Evolutionary conservation across 352 stramenopile genomes (phyloP), one percentile per base, ranked within the genome.

Genomic region (Detonula confervacea): DNA sequence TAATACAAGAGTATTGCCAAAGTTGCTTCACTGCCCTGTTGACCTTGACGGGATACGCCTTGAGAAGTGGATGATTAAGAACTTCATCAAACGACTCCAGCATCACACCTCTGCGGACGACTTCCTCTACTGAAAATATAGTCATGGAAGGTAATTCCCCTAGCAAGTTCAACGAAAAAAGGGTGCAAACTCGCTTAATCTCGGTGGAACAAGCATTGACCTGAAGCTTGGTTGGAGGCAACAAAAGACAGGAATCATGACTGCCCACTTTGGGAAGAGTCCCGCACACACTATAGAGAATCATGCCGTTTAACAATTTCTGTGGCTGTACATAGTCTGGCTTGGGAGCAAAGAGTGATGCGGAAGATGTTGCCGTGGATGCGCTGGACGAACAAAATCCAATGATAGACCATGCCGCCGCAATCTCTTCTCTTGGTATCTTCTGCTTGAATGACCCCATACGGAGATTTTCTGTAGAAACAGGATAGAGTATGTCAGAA

Each of bases 361-460:
- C 47, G 47, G 55, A 47, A 33, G 18, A 22, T 37, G 25, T 20
- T 51, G 29, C 39, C n/a, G 24, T 25, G 25, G 44, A 37, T n/a
- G 62, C 14, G 14, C 22, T 46, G 46, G 37, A 46, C 20, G 72
- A 47, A 2, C 67, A 75, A 27, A 77, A 86, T 2, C 65, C 72
- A 55, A 86, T 72, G 8, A 81, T 75, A 22, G 46, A 75, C 78
- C 78, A 86, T 16, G 79, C 29, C 35, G 60, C 65, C 6, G 79
- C 47, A 65, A 86, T 80, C 49, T 86, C 67, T 77, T 68, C 51
- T 16, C 72, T 74, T 14, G 78, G 66, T 29, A 86, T 72, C 9
- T 66, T 70, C 20, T 70, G 33, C 49, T 55, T 47, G 39, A 77
- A 75, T 39, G 18, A 64, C 14, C 37, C 56, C 16, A 85, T 18